Base-by-base conservation (phyloP, 192 early-diverging fungal genomes). In the Podila minutissima region DNA sequence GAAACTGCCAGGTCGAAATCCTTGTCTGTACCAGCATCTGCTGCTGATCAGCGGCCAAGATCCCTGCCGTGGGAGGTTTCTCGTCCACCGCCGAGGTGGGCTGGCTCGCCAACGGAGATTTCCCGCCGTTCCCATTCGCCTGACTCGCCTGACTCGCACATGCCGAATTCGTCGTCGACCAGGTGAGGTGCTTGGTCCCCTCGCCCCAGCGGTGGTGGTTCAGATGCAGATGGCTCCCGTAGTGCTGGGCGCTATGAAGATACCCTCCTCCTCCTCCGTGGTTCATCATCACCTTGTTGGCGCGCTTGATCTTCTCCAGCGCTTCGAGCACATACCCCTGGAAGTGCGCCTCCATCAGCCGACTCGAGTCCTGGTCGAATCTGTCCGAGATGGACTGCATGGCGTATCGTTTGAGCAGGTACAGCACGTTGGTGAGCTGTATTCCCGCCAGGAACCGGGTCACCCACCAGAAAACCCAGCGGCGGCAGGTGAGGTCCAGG, bases 381-480 rank as follows among this genome's bases (percentile, higher is more conserved):
- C 75, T 64, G 46, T 78, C 75, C 35, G 75, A 78, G 29, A 78
- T 24, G 37, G 61, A 28, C 51, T 78, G 75, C 75, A 78, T 78
- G 1, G 60, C 28, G 51, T 71, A 71, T 2, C 75, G 63, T 41
- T 78, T 78, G n/a, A 78, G 22, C 33, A 78, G 61, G 26, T 78
- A 78, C 4, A 78, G 65, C 28, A 71, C 31, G 12, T 71, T 71
- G 61, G 69, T 78, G 13, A 67, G 59, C 53, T 78, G 75, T 35
- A 66, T 13, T 0, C 75, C 75, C 64, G 69, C 71, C 0, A 78
- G 64, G 51, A 64, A 72, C 17, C 75, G 69, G 2, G 66, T 35
- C 0, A 78, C 69, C 75, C 75, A 78, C 75, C 75, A 78, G 58
- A 78, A 78, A 8, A 78, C 35, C 75, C 75, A 78, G 33, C 60